phyloP scores from a whole-genome alignment of 352 stramenopile genomes.

The Chrysophaeum taylorii region DNA sequence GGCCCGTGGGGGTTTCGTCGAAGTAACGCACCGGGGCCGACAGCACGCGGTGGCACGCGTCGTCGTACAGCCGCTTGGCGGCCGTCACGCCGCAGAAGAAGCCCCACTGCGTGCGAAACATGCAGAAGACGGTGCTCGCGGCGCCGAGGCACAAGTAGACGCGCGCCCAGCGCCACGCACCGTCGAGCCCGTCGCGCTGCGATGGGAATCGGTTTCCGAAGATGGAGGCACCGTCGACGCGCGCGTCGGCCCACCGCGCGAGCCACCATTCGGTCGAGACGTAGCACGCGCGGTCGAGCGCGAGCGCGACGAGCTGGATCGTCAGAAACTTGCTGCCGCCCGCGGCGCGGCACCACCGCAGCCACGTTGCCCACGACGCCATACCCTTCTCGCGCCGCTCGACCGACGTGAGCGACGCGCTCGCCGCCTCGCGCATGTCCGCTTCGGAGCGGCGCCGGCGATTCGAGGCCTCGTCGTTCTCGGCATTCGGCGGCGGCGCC shows the following conservation, averaged over 20 bases:
- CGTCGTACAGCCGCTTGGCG: background rate
- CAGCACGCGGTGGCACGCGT: slow-evolving; percentile 17
- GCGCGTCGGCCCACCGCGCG: slow-evolving; percentile 41
- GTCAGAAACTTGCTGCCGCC: slow-evolving; percentile 42
- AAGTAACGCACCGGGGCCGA: slow-evolving; percentile 45
- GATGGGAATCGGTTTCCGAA: slow-evolving; percentile 36
- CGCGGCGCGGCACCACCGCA: slow-evolving; percentile 47
- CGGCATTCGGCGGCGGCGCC: no score
- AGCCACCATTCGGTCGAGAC: slow-evolving; percentile 51
- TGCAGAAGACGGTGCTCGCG: background rate
- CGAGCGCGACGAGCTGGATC: slow-evolving; percentile 33
- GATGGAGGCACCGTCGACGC: slow-evolving; percentile 26
- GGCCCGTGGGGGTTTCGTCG: slow-evolving; percentile 51
- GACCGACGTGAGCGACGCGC: slow-evolving; percentile 28
- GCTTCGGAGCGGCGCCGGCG: no score
- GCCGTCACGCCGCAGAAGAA: background rate
- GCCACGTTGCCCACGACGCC: slow-evolving; percentile 41
- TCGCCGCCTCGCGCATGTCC: background rate
- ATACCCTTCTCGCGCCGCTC: slow-evolving; percentile 50
- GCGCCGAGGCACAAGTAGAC: background rate
- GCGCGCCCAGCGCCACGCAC: background rate
- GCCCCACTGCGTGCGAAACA: slow-evolving; percentile 3
- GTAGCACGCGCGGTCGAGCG: slow-evolving; percentile 47
- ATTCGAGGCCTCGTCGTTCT: no score
- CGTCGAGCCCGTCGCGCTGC: slow-evolving; percentile 37